Evolutionary conservation across 1,284 basidiomycete species (phyloP), one percentile per base, ranked within the genome.

Genomic region (Amylostereum chailletii): DNA sequence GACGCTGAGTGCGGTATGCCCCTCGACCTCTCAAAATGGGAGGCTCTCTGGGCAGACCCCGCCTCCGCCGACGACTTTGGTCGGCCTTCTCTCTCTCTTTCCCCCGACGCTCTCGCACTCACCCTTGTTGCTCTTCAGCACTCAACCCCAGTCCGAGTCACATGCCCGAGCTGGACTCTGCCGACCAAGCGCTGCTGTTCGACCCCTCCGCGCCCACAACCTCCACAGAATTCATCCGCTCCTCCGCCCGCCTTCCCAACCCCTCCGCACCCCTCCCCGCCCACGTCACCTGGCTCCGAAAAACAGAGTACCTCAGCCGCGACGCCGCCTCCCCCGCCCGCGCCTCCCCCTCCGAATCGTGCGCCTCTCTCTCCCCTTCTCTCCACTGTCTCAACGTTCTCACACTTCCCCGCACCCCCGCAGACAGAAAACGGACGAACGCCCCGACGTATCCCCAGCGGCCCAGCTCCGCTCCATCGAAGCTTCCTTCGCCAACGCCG

Each of bases 1-100:
- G 94, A 97, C 60, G 87, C 89, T 1, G 94, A 97, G 64, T 86
- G 86, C 60, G 94, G 94, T 1, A 94, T 97, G 91, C 92, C 93
- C 0, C 68, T 97, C 27, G 90, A 96, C 62, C 67, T 95, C 45
- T 85, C 87, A 27, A 76, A 77, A 52, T 94, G 83, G 75, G 84
- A 88, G 45, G 86, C 81, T 34, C 67, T 91, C 19, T 92, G 91
- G 89, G 84, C 88, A 48, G 86, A 89, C 42, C 76, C 76, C 43
- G 83, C 72, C 7, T 76, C 84, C 59, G 83, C 87, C 64, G 74
- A 77, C 49, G 73, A 89, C 4, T 34, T 46, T 27, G 11, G n/a
- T 40, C 33, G 2, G 3, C 3, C 32, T 5, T n/a, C 11, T 9
- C n/a, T 10, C 19, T 31, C 32, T 10, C 48, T 41, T 5, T 8